phyloP scores from a whole-genome alignment of 306 rosid genomes.

The Pyrus pyrifolia region DNA sequence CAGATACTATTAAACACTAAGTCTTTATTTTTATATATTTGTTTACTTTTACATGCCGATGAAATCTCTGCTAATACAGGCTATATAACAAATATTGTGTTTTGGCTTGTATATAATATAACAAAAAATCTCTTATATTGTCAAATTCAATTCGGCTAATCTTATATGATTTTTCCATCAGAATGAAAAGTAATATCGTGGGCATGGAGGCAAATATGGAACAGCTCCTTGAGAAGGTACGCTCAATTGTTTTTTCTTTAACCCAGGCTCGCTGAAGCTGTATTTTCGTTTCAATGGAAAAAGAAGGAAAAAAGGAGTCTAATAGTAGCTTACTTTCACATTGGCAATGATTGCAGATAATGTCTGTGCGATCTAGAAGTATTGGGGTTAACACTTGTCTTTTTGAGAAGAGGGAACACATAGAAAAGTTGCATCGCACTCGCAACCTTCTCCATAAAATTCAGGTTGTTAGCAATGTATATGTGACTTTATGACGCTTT shows the following conservation, averaged over 20 bases:
- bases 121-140: background rate
- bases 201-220: conserved; percentile 96
- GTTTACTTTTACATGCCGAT: background rate
- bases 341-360: conserved; percentile 49
- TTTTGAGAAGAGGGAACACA: conserved; percentile 77
- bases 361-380: conserved; percentile 92
- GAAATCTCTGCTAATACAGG: background rate
- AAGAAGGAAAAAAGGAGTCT: conserved; percentile 2
- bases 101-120: background rate
- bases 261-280: background rate
- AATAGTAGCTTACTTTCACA: background rate
- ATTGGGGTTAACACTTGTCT: conserved; percentile 75
- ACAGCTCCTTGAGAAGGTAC: conserved; percentile 77
- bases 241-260: background rate
- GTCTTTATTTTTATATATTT: background rate
- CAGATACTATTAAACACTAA: conserved; percentile 83
- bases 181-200: conserved; percentile 90
- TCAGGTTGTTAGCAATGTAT: conserved; percentile 42
- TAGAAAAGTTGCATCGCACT: conserved; percentile 78
- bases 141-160: background rate
- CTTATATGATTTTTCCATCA: conserved; percentile 9
- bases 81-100: background rate
- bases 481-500: background rate
- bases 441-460: conserved; percentile 89
- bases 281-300: background rate